Conservation (phyloP, 139 green algal genomes). For the Chlamydomonas asymmetrica region DNA sequence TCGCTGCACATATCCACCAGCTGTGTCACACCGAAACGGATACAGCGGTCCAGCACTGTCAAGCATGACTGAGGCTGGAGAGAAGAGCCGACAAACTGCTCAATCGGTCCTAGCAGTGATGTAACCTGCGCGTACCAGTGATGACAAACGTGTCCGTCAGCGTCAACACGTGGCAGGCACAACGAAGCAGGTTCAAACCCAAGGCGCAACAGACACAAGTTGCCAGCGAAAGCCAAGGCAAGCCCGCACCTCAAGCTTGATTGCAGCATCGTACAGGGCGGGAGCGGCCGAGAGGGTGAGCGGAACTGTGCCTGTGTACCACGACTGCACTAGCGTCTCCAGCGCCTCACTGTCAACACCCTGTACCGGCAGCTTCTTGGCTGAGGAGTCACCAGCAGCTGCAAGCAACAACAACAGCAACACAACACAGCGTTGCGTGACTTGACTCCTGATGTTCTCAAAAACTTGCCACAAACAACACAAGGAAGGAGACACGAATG, state of each 20-base stretch:
- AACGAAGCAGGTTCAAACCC: too few species aligned
- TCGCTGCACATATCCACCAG: constrained; percentile 13
- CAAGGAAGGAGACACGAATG: neutral
- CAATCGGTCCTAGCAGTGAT: constrained; percentile 12
- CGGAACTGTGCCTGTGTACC: constrained; percentile 9
- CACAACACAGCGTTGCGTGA: neutral
- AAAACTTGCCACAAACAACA: too few species aligned
- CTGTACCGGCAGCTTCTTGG: constrained; percentile 22
- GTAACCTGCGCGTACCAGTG: constrained; percentile 10
- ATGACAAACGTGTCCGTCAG: too few species aligned
- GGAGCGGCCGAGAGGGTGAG: constrained; percentile 10
- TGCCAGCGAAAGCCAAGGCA: too few species aligned
- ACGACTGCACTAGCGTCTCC: constrained; percentile 10
- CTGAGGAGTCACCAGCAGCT: constrained; percentile 12
- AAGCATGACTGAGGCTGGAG: constrained; percentile 21
- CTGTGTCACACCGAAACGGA: neutral
- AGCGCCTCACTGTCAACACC: constrained; percentile 24
- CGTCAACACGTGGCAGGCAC: too few species aligned
- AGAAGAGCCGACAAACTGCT: constrained; percentile 4
- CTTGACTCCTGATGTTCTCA: too few species aligned
- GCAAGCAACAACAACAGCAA: neutral
- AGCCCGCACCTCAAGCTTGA: constrained; percentile 18
- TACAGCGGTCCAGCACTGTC: constrained; percentile 10
- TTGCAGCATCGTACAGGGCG: constrained; percentile 21
- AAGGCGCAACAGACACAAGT: too few species aligned